These are phyloP conservation scores for Gyromitra esculenta DNA, from an alignment of 2,329 filamentous ascomycete species.

Conservation along the genomic window DNA sequence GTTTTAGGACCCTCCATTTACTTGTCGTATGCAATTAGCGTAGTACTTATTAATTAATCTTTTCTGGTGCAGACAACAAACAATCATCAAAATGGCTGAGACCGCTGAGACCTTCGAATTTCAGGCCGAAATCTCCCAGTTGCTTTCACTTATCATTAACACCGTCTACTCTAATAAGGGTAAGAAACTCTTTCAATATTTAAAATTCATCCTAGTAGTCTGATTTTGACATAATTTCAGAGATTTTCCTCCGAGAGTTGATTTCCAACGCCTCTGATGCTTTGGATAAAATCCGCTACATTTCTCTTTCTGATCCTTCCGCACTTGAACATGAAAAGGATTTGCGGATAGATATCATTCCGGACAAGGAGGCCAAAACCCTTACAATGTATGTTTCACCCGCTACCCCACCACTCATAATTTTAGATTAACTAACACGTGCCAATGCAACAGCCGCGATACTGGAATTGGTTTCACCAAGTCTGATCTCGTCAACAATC, in stretches of 20 bases:
- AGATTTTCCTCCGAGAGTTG: conserved; percentile 92
- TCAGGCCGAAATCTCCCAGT: conserved; percentile 99
- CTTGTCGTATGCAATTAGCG: neutral
- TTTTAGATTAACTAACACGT: conserved; percentile 23
- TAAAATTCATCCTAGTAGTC: neutral
- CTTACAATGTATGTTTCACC: conserved; percentile 73
- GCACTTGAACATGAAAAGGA: conserved; percentile 98
- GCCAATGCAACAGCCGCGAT: conserved; percentile 68
- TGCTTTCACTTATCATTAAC: conserved; percentile 99
- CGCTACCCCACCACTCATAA: neutral
- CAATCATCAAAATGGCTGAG: conserved; percentile 79
- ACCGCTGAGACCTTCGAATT: conserved; percentile 99
- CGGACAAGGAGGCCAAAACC: conserved; percentile 96
- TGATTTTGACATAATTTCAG: conserved; percentile 38
- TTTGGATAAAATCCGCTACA: conserved; percentile 99
- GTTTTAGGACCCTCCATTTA: neutral
- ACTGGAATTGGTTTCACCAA: conserved; percentile 99
- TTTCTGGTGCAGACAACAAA: conserved; percentile 35
- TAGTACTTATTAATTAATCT: conserved; percentile 10
- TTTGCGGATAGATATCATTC: conserved; percentile 98
- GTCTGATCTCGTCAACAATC: conserved; percentile 99
- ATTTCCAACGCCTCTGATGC: conserved; percentile 99
- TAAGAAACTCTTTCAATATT: conserved; percentile 5
- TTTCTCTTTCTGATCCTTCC: conserved; percentile 94
- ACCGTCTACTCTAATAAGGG: conserved; percentile 99